Percentiles rank a stretch among this genome's conserved stretches.
These are phyloP conservation scores for Davidsoniella neocaledoniae DNA, from an alignment of 2,329 filamentous ascomycete species.

Conservation along the genomic window DNA sequence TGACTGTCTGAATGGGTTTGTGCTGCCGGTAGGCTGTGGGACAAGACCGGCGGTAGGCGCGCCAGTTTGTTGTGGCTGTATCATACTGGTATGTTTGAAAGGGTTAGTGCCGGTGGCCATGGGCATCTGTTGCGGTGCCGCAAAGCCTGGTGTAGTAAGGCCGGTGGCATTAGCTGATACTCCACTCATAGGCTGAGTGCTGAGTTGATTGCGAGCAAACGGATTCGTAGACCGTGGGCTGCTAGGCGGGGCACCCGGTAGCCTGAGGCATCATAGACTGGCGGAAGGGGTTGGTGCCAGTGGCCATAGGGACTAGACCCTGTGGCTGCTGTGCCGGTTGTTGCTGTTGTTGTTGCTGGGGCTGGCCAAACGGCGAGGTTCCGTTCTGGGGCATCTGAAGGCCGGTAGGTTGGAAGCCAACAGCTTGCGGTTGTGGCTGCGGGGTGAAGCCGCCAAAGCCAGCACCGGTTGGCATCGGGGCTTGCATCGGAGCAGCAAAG, in stretches of 20 bases:
- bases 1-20: conserved; percentile 88
- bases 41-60: conserved; percentile 37
- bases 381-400: conserved; percentile 12
- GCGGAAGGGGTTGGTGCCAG: conserved; percentile 73
- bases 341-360: conserved; percentile 20
- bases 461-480: conserved; percentile 13
- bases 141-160: neutral
- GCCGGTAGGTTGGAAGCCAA: conserved; percentile 17
- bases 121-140: conserved; percentile 27
- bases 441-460: conserved; percentile 12
- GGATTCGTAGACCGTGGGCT: conserved; percentile 65
- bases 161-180: conserved; percentile 4
- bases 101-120: conserved; percentile 40
- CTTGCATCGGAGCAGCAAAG: conserved; percentile 13
- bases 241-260: conserved; percentile 36
- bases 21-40: conserved; percentile 70
- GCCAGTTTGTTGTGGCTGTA: conserved; percentile 23
- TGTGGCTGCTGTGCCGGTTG: conserved; percentile 21
- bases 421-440: conserved; percentile 17
- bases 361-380: conserved; percentile 6
- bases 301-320: conserved; percentile 19
- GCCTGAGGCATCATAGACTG: conserved; percentile 55
- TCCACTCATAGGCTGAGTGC: conserved; percentile 15
- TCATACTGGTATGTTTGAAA: conserved; percentile 29
- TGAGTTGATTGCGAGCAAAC: conserved; percentile 45